Conservation (phyloP, 2,329 filamentous ascomycete genomes). For the Ophiocordyceps australis region DNA sequence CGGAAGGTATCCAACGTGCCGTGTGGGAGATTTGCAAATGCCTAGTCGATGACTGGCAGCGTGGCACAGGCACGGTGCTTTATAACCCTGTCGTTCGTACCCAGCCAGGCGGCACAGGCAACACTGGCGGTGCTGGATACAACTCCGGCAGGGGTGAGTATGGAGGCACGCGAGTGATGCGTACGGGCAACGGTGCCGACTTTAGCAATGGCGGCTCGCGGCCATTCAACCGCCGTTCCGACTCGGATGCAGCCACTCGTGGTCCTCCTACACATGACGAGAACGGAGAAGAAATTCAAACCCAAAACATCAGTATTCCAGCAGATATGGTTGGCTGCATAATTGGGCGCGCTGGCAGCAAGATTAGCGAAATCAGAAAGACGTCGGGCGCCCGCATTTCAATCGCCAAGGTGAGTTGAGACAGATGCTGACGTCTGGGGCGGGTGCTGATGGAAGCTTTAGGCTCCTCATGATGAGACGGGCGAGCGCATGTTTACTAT, state of each 20-base stretch:
- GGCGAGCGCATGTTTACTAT: slow-evolving; percentile 99
- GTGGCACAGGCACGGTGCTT: slow-evolving; percentile 87
- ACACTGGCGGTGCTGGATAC: slow-evolving; percentile 16
- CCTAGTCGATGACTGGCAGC: slow-evolving; percentile 92
- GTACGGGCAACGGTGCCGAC: slow-evolving; percentile 92
- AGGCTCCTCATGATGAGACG: slow-evolving; percentile 86
- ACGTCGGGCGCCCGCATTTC: slow-evolving; percentile 92
- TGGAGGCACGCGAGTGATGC: slow-evolving; percentile 58
- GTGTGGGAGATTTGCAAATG: slow-evolving; percentile 99
- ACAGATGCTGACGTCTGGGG: no score
- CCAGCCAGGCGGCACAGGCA: slow-evolving; percentile 37
- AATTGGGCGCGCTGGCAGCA: slow-evolving; percentile 84
- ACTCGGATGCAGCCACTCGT: slow-evolving; percentile 62
- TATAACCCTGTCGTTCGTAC: slow-evolving; percentile 94
- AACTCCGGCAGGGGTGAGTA: slow-evolving; percentile 28
- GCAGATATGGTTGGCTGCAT: slow-evolving; percentile 99
- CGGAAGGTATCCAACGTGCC: slow-evolving; percentile 87
- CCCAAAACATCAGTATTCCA: slow-evolving; percentile 98
- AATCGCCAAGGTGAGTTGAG: slow-evolving; percentile 59
- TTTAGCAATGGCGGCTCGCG: slow-evolving; percentile 66
- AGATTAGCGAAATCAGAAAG: slow-evolving; percentile 98
- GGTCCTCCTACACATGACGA: slow-evolving; percentile 81
- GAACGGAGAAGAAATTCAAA: slow-evolving; percentile 94
- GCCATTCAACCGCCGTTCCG: slow-evolving; percentile 60
- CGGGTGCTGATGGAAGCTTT: neutral